Base-by-base conservation (phyloP, 1,284 basidiomycete species). In the Puccinia triticina region DNA sequence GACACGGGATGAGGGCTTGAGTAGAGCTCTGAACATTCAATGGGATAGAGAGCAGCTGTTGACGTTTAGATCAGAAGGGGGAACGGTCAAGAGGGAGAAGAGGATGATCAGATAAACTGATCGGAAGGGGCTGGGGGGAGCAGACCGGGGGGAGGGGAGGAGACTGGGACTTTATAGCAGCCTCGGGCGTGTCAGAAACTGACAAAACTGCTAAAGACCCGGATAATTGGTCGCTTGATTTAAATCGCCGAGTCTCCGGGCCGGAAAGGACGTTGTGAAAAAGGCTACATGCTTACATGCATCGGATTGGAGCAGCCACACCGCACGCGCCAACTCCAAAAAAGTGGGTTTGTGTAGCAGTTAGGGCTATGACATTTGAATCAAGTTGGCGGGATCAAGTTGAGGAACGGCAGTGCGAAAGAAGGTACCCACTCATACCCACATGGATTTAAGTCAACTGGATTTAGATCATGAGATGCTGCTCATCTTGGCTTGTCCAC, bases 1-100 rank as follows among this genome's bases (percentile, higher is more conserved):
- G 46, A 72, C 37, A 48, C 69, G 48, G n/a, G 29, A 53, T 32
- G 69, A 53, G 48, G 48, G 43, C 69, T 50, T 32, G 69, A 72
- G 29, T 50, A 40, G 14, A 43, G 69, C 69, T 72, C 69, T 72
- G 7, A 72, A 29, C 48, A 53, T 48, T 32, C 48, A 72, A 53
- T 48, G 48, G 69, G 46, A 34, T 26, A 43, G 18, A 40, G 48
- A 40, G 64, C 23, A 43, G n/a, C 64, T 32, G 64, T 21, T 10
- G 34, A 66, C 37, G 64, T 23, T 34, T 37, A 66, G n/a, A 72
- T 72, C 29, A 26, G 14, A 40, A 21, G 12, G 10, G n/a, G 12
- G 69, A 40, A 72, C 67, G 40, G 67, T 43, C 26, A 50, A 43
- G 40, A 71, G 67, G 69, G n/a, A 48, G 46, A 72, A 37, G 69